Evolutionary conservation across 768 basidiomycete species (phyloP).

Genomic region (Leccinum longicurvipes): DNA sequence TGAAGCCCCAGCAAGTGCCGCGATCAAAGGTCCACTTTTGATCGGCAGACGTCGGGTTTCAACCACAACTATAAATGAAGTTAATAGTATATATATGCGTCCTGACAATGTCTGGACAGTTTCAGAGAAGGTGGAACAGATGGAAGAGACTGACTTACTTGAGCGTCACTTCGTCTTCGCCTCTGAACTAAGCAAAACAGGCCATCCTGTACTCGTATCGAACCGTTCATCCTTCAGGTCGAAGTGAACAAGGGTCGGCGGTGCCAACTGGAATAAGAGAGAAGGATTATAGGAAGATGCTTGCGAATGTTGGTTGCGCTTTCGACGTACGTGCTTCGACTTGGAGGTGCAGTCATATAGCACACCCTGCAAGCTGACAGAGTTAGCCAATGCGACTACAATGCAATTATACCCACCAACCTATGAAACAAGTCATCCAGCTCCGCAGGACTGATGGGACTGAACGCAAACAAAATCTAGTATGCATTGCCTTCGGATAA

Average conservation of each 20-base stretch:
- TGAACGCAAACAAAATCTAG: constrained; percentile 51
- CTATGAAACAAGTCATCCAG: constrained; percentile 86
- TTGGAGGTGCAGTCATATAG: constrained; percentile 89
- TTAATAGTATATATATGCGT: constrained; percentile 87
- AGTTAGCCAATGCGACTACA: not conserved
- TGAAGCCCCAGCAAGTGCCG: no score
- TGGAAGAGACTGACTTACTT: constrained; percentile 53
- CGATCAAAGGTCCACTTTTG: no score
- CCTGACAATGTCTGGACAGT: constrained; percentile 81
- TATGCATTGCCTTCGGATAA: constrained; percentile 81
- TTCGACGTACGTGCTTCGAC: constrained; percentile 87
- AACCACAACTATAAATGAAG: no score
- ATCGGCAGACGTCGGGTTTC: no score
- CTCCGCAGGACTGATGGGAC: constrained; percentile 75
- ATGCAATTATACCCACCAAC: constrained; percentile 33
- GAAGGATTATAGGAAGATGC: constrained; percentile 45
- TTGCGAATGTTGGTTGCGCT: constrained; percentile 80
- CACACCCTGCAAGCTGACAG: constrained; percentile 75
- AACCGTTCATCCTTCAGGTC: constrained; percentile 91
- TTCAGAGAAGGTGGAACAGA: constrained; percentile 6
- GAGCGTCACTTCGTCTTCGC: constrained; percentile 88
- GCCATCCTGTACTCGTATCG: constrained; percentile 98
- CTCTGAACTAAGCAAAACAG: constrained; percentile 91
- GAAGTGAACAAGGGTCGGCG: constrained; percentile 52
- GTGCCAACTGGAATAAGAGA: constrained; percentile 43